Percentiles rank a stretch among this genome's conserved stretches.
phyloP scores from a whole-genome alignment of 2,329 filamentous ascomycete species.

The Aspergillus sp. region DNA sequence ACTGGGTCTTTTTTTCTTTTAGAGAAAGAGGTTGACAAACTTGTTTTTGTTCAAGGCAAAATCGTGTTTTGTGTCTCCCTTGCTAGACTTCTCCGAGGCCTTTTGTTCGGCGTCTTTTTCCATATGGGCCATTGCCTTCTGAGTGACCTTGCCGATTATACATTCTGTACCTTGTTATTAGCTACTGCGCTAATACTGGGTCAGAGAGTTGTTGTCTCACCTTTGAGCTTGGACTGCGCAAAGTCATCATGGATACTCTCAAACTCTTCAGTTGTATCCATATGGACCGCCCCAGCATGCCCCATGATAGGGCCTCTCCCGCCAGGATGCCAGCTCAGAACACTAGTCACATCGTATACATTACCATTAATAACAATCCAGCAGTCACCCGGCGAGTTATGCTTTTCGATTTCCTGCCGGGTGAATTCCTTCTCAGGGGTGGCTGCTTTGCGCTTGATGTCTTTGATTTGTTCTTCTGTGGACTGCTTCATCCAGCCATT shows the following conservation, averaged over 20 bases:
- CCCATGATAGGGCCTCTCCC: slow-evolving; percentile 49
- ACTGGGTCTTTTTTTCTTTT: not conserved
- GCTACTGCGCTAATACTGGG: not conserved
- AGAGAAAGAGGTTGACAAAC: slow-evolving; percentile 5
- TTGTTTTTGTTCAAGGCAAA: slow-evolving; percentile 39
- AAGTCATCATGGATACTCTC: slow-evolving; percentile 53
- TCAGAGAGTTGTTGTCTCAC: slow-evolving; percentile 26
- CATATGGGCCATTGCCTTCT: slow-evolving; percentile 51
- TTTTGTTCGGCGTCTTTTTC: slow-evolving; percentile 44
- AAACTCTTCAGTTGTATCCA: slow-evolving; percentile 52
- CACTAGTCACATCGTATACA: slow-evolving; percentile 52
- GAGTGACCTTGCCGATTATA: slow-evolving; percentile 49
- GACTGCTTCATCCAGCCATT: slow-evolving; percentile 55
- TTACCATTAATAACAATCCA: slow-evolving; percentile 56
- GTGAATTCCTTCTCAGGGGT: slow-evolving; percentile 54
- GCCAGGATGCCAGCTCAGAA: slow-evolving; percentile 52
- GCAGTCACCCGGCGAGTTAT: slow-evolving; percentile 49
- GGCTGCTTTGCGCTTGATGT: slow-evolving; percentile 45
- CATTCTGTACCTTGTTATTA: slow-evolving; percentile 44
- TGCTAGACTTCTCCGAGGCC: slow-evolving; percentile 39
- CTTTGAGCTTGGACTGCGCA: slow-evolving; percentile 50
- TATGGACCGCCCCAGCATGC: slow-evolving; percentile 52
- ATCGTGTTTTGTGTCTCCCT: slow-evolving; percentile 30
- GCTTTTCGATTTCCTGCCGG: slow-evolving; percentile 54
- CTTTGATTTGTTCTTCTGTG: slow-evolving; percentile 46